Evolutionary conservation across 2,329 filamentous ascomycete species (phyloP), one percentile per base, ranked within the genome.

Genomic region (Botryotinia convoluta): DNA sequence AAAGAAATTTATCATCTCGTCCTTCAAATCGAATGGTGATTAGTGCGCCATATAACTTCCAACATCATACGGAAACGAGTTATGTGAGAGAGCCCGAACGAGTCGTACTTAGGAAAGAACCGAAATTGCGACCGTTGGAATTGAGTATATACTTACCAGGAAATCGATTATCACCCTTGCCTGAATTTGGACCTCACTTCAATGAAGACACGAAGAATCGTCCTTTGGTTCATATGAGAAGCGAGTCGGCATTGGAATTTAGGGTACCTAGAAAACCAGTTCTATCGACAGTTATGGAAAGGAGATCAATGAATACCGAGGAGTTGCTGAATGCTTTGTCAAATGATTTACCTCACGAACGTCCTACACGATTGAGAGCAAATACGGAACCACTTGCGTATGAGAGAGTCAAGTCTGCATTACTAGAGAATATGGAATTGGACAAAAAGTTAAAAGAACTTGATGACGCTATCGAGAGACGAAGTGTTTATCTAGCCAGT

Each of bases 401-500:
- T 69, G 78, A 80, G 62, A 74, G 80, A 63, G 78, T 81, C 26
- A 79, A 79, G 71, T 79, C 77, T 18, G 79, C 79, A 62, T 63
- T 81, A 14, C 76, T 80, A 54, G 80, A 81, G 72, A 80, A 77
- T 82, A 81, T 87, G 71, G 89, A 91, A 78, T 83, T 88, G 75
- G 89, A 91, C 72, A 83, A 82, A 72, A 80, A 90, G 61, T 85
- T 91, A 80, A 85, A 85, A 73, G 85, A 89, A 76, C 90, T 91
- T 71, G 87, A 91, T 70, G 85, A 87, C 69, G 83, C 88, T 35
- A 85, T 90, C 37, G 80, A 81, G 57, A 85, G 88, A 74, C 87
- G 89, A 81, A 91, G 87, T 79, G 63, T 70, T 18, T 90, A 88
- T 75, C 76, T 84, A 29, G 79, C 74, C 37, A 79, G 79, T 65